Base-by-base conservation (phyloP, 352 stramenopile species). In the Thalassiosira livingstoniorum region DNA sequence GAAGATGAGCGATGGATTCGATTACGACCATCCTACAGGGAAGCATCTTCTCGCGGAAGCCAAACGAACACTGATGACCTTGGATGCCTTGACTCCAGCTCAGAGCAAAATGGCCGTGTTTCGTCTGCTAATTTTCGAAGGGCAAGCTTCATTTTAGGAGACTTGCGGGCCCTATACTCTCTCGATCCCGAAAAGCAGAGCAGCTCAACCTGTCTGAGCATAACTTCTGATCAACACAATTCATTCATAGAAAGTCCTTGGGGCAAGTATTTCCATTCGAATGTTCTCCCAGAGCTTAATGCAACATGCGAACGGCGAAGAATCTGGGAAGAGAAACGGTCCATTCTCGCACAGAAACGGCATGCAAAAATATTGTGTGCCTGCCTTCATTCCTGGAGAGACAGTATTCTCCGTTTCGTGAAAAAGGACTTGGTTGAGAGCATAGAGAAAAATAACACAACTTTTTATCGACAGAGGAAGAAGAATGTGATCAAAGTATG, bases 21-120 rank as follows among this genome's bases (percentile, higher is more conserved):
- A 15, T 47, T 13, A 27, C 15, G 27, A 10, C 32, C 39, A 5
- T 61, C 23, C 11, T 72, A 60, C 34, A 13, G 63, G 43, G 63
- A 72, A 54, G 63, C 35, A 43, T 21, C n/a, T 45, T 72, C 63
- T 11, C 39, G 63, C 23, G 63, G 63, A 27, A 72, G 63, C 45
- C 63, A 72, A 72, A 72, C 63, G 25, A 45, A 18, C 43, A 61
- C 42, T 15, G 23, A 55, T 42, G 63, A 72, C 63, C 42, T 60
- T 1, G 63, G 51, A 4, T 31, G n/a, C 32, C 5, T 15, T 53
- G 31, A 29, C 29, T 21, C 21, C 31, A 55, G 2, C 34, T n/a
- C 63, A 61, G 45, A 39, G 23, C 18, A 72, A 61, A 11, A 25
- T 27, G 31, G 43, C 23, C 63, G 25, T 25, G 23, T 64, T 29